Conservation (phyloP, 2,329 filamentous ascomycete species). For the Thielaviopsis ethacetica region DNA sequence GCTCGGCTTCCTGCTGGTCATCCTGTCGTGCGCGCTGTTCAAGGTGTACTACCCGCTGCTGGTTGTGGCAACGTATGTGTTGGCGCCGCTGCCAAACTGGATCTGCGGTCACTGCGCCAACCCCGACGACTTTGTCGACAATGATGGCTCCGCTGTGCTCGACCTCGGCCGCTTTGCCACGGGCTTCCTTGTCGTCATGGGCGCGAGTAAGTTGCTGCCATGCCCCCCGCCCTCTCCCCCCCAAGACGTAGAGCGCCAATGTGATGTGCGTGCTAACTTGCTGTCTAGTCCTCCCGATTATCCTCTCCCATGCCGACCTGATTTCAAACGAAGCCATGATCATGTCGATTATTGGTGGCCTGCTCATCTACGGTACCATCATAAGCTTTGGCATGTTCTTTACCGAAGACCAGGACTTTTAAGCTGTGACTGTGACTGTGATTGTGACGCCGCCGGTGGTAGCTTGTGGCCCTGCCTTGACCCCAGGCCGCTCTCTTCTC, state of each 20-base stretch:
- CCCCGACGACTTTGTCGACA: constrained; percentile 89
- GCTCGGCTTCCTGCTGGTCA: constrained; percentile 96
- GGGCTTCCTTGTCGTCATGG: constrained; percentile 93
- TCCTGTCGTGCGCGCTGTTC: constrained; percentile 91
- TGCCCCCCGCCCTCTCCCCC: no score
- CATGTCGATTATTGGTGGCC: constrained; percentile 85
- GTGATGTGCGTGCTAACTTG: not conserved
- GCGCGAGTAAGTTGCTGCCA: constrained; percentile 55
- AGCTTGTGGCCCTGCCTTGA: not conserved
- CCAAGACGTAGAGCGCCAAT: not conserved
- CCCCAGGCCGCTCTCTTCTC: not conserved
- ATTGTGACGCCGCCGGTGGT: not conserved
- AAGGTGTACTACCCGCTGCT: constrained; percentile 88
- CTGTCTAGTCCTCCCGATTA: constrained; percentile 58
- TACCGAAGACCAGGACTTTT: constrained; percentile 94
- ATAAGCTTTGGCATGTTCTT: constrained; percentile 98
- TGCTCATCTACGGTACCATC: constrained; percentile 94
- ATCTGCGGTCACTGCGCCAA: constrained; percentile 77
- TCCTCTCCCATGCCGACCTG: constrained; percentile 73
- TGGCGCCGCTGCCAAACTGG: constrained; percentile 94
- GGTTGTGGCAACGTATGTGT: constrained; percentile 86
- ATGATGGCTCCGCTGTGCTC: constrained; percentile 64
- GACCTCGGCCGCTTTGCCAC: constrained; percentile 91
- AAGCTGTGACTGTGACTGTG: constrained; percentile 15
- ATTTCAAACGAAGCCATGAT: constrained; percentile 76